Evolutionary conservation across 1,284 basidiomycete genomes (phyloP).

Genomic region (Marasmius fiardii): DNA sequence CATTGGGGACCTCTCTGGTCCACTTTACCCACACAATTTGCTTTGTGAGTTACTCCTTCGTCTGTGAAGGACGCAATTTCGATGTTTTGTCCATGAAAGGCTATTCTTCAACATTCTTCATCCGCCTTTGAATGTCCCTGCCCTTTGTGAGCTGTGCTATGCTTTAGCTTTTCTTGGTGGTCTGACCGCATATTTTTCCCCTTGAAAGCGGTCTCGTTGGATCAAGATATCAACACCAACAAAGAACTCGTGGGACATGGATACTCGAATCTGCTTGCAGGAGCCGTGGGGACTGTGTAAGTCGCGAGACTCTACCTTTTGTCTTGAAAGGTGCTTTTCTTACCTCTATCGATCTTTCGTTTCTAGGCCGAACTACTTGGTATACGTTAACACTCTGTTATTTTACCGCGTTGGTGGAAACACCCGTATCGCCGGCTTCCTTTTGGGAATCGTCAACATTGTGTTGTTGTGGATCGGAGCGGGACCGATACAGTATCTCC

Average conservation of each 20-base stretch:
- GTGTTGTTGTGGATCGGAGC: conserved; percentile 82
- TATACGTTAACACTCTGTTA: conserved; percentile 90
- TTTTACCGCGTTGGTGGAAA: conserved; percentile 95
- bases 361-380: conserved; percentile 82
- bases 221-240: conserved; percentile 91
- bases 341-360: conserved; percentile 13
- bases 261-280: conserved; percentile 85
- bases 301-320: too few species aligned
- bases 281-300: conserved; percentile 78
- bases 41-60: conserved; percentile 45
- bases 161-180: too few species aligned
- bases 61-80: conserved; percentile 13
- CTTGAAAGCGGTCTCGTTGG: conserved; percentile 76
- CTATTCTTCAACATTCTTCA: conserved; percentile 93
- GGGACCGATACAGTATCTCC: conserved; percentile 83
- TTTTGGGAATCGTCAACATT: conserved; percentile 79
- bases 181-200: too few species aligned
- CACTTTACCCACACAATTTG: conserved; percentile 81
- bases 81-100: conserved; percentile 29
- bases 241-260: conserved; percentile 93
- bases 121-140: conserved; percentile 92
- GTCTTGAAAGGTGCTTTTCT: background rate
- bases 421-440: conserved; percentile 79
- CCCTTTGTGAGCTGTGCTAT: conserved; percentile 71
- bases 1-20: conserved; percentile 66